A percentile compares a stretch with the other conserved stretches of the same genome.
phyloP scores from a whole-genome alignment of 2,329 filamentous ascomycete genomes.

The Trichoderma sp. region DNA sequence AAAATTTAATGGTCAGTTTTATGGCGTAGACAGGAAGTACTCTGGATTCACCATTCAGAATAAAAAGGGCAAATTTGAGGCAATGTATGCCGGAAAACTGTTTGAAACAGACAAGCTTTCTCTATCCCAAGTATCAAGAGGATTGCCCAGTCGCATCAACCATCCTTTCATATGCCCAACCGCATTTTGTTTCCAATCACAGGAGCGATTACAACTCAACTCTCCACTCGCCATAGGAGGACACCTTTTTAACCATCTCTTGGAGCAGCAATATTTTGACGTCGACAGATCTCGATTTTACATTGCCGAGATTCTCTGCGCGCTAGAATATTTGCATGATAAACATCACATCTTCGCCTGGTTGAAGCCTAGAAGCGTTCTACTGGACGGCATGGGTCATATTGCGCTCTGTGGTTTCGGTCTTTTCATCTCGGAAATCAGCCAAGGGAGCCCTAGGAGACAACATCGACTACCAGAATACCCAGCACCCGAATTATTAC shows the following conservation, averaged over 20 bases:
- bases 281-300: slow-evolving; percentile 89
- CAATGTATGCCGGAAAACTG: neutral
- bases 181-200: slow-evolving; percentile 36
- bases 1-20: neutral
- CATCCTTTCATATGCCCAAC: slow-evolving; percentile 91
- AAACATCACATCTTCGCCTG: slow-evolving; percentile 85
- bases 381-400: slow-evolving; percentile 86
- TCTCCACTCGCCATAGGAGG: slow-evolving; percentile 87
- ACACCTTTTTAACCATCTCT: slow-evolving; percentile 85
- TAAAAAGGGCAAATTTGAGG: neutral
- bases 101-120: neutral
- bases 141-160: slow-evolving; percentile 69
- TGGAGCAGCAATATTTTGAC: slow-evolving; percentile 86
- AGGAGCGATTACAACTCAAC: slow-evolving; percentile 56
- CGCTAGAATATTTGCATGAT: slow-evolving; percentile 82
- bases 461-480: slow-evolving; percentile 79
- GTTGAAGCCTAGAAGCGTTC: slow-evolving; percentile 73
- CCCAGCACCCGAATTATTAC: slow-evolving; percentile 81
- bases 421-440: slow-evolving; percentile 90
- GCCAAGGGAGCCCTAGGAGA: slow-evolving; percentile 76
- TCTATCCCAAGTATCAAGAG: neutral
- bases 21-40: neutral
- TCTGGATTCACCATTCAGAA: neutral
- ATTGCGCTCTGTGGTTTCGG: slow-evolving; percentile 90
- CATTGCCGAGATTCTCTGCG: slow-evolving; percentile 83